These are phyloP conservation scores for Xylaria acuta DNA, from an alignment of 495 filamentous ascomycete species.

Conservation along the genomic window DNA sequence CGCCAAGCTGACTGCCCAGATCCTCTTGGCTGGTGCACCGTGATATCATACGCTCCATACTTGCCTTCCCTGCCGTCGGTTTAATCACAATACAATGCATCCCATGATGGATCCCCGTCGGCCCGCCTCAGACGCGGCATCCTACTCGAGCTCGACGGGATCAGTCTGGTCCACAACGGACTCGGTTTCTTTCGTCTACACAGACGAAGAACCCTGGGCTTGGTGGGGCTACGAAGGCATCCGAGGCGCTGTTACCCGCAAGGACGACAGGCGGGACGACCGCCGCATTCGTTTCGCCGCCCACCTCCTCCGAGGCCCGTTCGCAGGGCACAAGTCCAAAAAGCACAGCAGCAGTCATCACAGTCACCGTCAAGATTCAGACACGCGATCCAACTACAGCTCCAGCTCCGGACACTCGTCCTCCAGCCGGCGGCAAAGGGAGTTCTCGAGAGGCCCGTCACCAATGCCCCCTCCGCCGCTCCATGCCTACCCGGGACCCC, in stretches of 20 bases:
- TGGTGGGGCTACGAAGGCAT: conserved; percentile 35
- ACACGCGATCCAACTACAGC: conserved; percentile 16
- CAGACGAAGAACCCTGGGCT: conserved; percentile 32
- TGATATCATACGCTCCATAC: background rate
- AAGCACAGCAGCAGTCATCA: conserved; percentile 28
- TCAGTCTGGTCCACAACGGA: conserved; percentile 41
- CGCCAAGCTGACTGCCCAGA: background rate
- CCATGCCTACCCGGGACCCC: background rate
- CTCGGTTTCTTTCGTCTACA: conserved; percentile 39
- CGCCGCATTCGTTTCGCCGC: conserved; percentile 32
- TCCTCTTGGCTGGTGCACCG: background rate
- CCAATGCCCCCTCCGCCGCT: conserved; percentile 20
- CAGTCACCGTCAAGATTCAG: conserved; percentile 14
- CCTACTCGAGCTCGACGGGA: conserved; percentile 32
- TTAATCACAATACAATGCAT: background rate
- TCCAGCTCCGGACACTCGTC: conserved; percentile 24
- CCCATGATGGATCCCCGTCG: conserved; percentile 25
- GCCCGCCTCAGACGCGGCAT: conserved; percentile 34
- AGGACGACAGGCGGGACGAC: conserved; percentile 36
- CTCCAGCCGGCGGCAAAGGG: conserved; percentile 25
- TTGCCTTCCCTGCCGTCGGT: background rate
- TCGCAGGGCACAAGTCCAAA: conserved; percentile 36
- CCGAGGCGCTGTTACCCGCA: conserved; percentile 40
- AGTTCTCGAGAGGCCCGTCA: conserved; percentile 17
- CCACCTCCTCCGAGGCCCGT: conserved; percentile 39